phyloP scores from a whole-genome alignment of 768 basidiomycete species.

The Hericium alpestre region DNA sequence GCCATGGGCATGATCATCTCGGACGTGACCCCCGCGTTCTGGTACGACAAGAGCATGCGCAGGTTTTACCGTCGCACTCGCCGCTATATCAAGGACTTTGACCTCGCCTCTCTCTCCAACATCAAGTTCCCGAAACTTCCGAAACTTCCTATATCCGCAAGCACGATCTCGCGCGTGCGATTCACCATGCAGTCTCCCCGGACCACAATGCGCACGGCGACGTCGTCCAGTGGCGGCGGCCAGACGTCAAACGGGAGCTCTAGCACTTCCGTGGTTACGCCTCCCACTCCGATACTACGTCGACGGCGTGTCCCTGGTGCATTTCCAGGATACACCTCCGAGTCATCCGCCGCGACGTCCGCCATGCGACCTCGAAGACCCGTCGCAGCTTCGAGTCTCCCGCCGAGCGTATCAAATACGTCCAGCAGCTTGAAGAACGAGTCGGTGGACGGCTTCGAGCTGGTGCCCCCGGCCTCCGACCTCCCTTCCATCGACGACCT shows the following conservation, averaged over 20 bases:
- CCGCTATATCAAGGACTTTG: slow-evolving; percentile 11
- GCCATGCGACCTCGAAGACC: slow-evolving; percentile 1
- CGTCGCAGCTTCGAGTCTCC: slow-evolving; percentile 9
- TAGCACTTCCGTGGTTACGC: background rate
- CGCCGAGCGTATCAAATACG: background rate
- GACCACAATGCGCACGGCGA: background rate
- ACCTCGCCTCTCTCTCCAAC: slow-evolving; percentile 3
- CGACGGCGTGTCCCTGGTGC: slow-evolving; percentile 8
- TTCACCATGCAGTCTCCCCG: slow-evolving; percentile 5
- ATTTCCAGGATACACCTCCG: slow-evolving; percentile 7
- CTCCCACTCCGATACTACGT: background rate
- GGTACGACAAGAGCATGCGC: slow-evolving; percentile 29
- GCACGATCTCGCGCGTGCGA: slow-evolving; percentile 15
- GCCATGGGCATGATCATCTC: slow-evolving; percentile 41
- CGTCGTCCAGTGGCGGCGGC: background rate
- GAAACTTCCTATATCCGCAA: slow-evolving; percentile 14
- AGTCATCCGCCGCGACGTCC: background rate
- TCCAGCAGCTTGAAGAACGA: slow-evolving; percentile 2
- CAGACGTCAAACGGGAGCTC: background rate
- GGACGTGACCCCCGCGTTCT: slow-evolving; percentile 38
- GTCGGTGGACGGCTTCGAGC: slow-evolving; percentile 13
- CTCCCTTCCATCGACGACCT: slow-evolving; percentile 12
- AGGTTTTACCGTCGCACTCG: slow-evolving; percentile 18
- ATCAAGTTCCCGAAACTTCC: slow-evolving; percentile 1
- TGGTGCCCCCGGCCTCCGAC: slow-evolving; percentile 5